Evolutionary conservation across 352 stramenopile species (phyloP), one percentile per base, ranked within the genome.

Genomic region (Globisporangium recalcitrans): DNA sequence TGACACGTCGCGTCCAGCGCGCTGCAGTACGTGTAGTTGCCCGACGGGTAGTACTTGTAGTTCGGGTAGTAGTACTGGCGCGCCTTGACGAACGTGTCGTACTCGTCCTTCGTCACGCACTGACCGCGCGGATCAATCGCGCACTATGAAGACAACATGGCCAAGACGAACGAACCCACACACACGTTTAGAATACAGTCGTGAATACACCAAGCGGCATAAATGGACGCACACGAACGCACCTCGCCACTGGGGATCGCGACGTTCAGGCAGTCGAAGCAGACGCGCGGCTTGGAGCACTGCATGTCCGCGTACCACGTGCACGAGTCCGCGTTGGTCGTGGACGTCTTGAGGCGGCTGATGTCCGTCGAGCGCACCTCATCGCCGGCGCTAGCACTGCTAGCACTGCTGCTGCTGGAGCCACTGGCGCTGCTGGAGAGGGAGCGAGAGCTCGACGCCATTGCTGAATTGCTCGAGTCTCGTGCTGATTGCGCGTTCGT

Each of bases 191-290:
- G 16, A 11, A 40, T 19, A 40, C 11, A 10, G 34, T 40, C 4
- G 34, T 40, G 53, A 6, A 40, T 11, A 10, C n/a, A 29, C 31
- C 13, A 21, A 9, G 4, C 5, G 10, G 10, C 3, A 13, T 47
- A 16, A 34, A 6, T 0, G 32, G 21, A 11, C 24, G 4, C 10
- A 32, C 21, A 3, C 3, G 8, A 0, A 42, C 49, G 11, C 16
- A 59, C 52, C 21, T 60, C 29, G n/a, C 26, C 21, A 27, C 36
- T 47, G 19, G 60, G 58, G 36, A 65, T 60, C 38, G 34, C 51
- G n/a, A 71, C 65, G 52, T 88, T 88, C 1, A 88, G 68, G 48
- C 79, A 88, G 65, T 87, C 73, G 65, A 71, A 76, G 66, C 79
- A 88, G 24, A 69, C 76, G 42, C 77, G 75, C 11, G 77, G 79